Base-by-base conservation (phyloP, 345 rosid genomes). In the Heritiera fomes region DNA sequence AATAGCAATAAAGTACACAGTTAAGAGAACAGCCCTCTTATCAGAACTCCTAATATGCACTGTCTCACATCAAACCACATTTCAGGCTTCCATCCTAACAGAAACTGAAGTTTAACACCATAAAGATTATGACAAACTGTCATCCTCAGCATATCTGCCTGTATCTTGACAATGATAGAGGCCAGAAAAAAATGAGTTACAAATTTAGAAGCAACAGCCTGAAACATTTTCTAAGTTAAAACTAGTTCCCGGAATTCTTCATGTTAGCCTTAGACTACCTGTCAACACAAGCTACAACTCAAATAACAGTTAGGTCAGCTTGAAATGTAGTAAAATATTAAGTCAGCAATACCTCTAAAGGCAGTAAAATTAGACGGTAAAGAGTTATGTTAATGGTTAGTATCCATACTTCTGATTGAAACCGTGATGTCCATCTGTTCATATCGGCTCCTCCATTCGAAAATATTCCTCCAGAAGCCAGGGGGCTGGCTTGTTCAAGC, bases 381-480 rank as follows among this genome's bases (percentile, higher is more conserved):
- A 85, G 78, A 91, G 97, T 95, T 92, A 91, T 91, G 99, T 96
- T 92, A 96, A 92, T 87, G 89, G 93, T 92, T 92, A 96, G 97
- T 89, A 92, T 90, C 89, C 98, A 81, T 96, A 94, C 99, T 91
- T 96, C 99, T 88, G 99, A 92, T 88, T 92, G 98, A 88, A 94
- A 92, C 56, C 89, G 95, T 76, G 99, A 87, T 73, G 96, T 86
- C 98, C 98, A 91, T 88, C 94, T 89, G 67, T 88, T 92, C 93
- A 89, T 72, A 86, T 94, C 94, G 30, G 89, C 94, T 91, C 95
- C 94, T 91, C 95, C 90, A 85, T 96, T 94, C 84, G 94, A 93
- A 88, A 86, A 91, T 69, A 88, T 88, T 87, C 99, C 95, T 91
- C 97, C 94, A 58, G 96, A 87, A 83, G 94, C 80, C 89, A 92